Evolutionary conservation across 257 asterid species (phyloP).

Genomic region (Capsicum baccatum): DNA sequence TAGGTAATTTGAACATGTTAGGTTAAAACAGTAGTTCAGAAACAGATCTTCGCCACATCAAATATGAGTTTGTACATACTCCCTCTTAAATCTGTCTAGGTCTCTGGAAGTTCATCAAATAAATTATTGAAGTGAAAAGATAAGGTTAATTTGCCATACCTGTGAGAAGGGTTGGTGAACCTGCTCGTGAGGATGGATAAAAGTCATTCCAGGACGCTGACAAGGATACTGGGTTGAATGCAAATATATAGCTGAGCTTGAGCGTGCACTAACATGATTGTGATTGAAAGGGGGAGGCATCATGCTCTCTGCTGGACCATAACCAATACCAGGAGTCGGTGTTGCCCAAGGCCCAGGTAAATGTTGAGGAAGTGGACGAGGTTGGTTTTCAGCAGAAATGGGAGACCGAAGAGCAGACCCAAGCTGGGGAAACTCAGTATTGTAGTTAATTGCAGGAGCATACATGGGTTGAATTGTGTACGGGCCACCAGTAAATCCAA

Average conservation of each 20-base stretch:
- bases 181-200: constrained; percentile 81
- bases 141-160: constrained; percentile 49
- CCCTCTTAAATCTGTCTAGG: not conserved
- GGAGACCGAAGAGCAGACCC: constrained; percentile 72
- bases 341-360: constrained; percentile 78
- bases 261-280: constrained; percentile 65
- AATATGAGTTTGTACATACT: not conserved
- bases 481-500: constrained; percentile 86
- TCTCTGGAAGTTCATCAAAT: not conserved
- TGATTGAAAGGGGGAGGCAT: constrained; percentile 75
- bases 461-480: constrained; percentile 93
- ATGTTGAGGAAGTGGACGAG: constrained; percentile 77
- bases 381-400: constrained; percentile 76
- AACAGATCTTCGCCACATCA: not conserved
- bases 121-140: constrained; percentile 2
- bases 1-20: not conserved
- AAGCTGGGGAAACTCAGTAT: constrained; percentile 96
- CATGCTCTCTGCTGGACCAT: constrained; percentile 78
- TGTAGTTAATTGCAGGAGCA: constrained; percentile 90
- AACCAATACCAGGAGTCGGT: constrained; percentile 72
- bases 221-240: constrained; percentile 82
- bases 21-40: not conserved
- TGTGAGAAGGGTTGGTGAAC: constrained; percentile 82
- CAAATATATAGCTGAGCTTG: constrained; percentile 66
- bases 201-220: constrained; percentile 82